phyloP scores from a whole-genome alignment of 1,139 yeast genomes.

The Pichia norvegensis region DNA sequence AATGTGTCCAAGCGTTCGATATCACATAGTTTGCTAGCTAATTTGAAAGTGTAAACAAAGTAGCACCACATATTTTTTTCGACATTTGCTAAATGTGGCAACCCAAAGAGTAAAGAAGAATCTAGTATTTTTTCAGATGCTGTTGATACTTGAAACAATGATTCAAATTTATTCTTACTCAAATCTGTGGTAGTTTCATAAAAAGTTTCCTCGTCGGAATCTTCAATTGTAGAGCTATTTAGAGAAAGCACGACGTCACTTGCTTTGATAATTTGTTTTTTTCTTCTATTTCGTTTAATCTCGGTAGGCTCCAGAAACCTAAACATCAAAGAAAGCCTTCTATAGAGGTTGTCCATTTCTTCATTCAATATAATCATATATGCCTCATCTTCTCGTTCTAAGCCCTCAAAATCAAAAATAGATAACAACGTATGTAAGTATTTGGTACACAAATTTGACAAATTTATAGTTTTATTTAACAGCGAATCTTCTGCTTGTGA shows the following conservation, averaged over 20 bases:
- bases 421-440: constrained; percentile 5
- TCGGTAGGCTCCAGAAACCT: constrained; percentile 6
- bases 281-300: constrained; percentile 2
- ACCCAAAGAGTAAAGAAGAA: constrained; percentile 6
- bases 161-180: constrained; percentile 6
- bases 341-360: constrained; percentile 5
- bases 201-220: constrained; percentile 6
- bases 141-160: constrained; percentile 10
- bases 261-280: not conserved
- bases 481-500: constrained; percentile 6
- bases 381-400: not conserved
- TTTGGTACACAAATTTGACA: constrained; percentile 5
- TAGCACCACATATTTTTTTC: constrained; percentile 14
- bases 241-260: not conserved
- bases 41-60: constrained; percentile 13
- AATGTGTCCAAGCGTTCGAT: constrained; percentile 8
- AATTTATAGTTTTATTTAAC: not conserved
- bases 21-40: constrained; percentile 10
- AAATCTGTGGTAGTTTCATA: not conserved
- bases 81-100: constrained; percentile 3
- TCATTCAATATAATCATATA: constrained; percentile 1
- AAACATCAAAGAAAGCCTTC: constrained; percentile 1
- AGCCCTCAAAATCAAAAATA: not conserved
- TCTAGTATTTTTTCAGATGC: constrained; percentile 5
- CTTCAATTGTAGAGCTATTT: constrained; percentile 4